Base-by-base conservation (phyloP, 768 basidiomycete genomes). In the Filobasidium wieringae region DNA sequence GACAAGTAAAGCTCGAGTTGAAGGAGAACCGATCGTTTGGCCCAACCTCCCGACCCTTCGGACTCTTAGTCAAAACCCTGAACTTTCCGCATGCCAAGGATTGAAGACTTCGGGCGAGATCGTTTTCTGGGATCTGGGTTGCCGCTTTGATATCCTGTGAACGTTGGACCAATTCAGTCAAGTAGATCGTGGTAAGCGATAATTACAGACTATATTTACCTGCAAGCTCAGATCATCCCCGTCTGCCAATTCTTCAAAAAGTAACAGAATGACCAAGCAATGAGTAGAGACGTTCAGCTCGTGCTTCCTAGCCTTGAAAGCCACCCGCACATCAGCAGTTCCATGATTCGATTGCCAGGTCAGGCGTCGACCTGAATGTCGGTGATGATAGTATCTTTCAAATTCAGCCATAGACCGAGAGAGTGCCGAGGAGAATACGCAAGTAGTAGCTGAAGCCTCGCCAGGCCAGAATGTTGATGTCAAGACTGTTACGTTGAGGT, bases 391-490 rank as follows among this genome's bases (percentile, higher is more conserved):
- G 73, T 88, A 97, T 51, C 80, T 80, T 68, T 95, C 87, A 67
- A 92, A 99, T 1, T 84, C 83, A 67, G 80, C 81, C 71, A 81
- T 81, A 0, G 84, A 79, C 61, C 79, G 79, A 22, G 80, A 70
- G 66, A 99, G 78, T 15, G 79, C 72, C 15, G 79, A 70, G 0
- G 90, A 84, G 37, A 96, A 76, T 4, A 76, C 81, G 65, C 88
- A 95, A 0, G 72, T 62, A 0, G 82, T 68, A 2, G 83, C 76
- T 9, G 79, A 74, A 2, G 80, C 78, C 59, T 84, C 80, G 1
- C 84, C 85, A 0, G 95, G 95, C 95, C 95, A 99, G 73, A 87
- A 88, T 3, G 91, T 93, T 1, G 92, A 87, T 0, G 95, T 97
- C 82, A 96, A 90, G 50, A 99, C 86, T 5, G 79, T 91, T 39